phyloP scores from a whole-genome alignment of 305 asterid genomes.

The Solanum hybrid region DNA sequence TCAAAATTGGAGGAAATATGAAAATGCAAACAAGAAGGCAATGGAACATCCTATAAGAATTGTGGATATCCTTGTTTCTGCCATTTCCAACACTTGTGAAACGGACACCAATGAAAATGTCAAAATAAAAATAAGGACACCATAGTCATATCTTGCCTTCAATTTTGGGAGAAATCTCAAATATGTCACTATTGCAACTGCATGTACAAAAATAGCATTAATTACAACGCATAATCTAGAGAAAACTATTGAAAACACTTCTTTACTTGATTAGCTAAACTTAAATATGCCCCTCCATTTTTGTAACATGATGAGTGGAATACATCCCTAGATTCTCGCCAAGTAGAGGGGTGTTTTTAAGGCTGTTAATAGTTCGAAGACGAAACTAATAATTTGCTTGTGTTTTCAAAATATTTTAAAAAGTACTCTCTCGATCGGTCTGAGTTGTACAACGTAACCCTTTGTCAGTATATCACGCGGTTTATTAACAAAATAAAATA shows the following conservation, averaged over 20 bases:
- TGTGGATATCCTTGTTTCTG: conserved; percentile 27
- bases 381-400: background rate
- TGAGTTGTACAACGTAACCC: background rate
- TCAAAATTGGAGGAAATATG: conserved; percentile 30
- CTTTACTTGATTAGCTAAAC: too few species aligned
- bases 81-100: conserved; percentile 34
- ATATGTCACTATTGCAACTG: conserved; percentile 37
- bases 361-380: background rate
- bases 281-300: too few species aligned
- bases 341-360: background rate
- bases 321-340: too few species aligned
- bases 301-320: too few species aligned
- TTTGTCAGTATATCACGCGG: background rate
- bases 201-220: background rate
- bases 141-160: conserved; percentile 40
- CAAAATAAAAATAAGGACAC: conserved; percentile 33
- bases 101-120: conserved; percentile 32
- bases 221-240: background rate
- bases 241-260: too few species aligned
- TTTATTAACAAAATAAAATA: background rate
- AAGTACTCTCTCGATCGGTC: background rate
- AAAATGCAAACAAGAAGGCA: conserved; percentile 20
- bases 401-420: too few species aligned
- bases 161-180: conserved; percentile 34
- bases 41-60: conserved; percentile 28